Conservation (phyloP, 805 yeast genomes). For the Cyberlindnera suaveolens region DNA sequence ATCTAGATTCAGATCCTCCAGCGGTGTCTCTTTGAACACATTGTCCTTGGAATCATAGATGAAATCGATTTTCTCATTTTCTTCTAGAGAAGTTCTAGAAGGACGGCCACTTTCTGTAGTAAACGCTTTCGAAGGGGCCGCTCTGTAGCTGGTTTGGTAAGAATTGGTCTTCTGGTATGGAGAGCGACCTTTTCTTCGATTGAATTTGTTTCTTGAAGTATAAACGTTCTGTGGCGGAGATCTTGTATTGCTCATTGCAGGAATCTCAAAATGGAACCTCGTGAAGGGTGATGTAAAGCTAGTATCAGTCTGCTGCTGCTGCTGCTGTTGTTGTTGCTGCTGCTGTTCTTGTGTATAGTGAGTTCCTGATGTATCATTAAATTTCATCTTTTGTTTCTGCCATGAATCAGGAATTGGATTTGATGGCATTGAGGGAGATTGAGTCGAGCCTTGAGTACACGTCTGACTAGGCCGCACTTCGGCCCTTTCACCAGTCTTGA, state of each 20-base stretch:
- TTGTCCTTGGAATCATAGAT: neutral
- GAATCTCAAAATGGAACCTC: too few relatives aligned
- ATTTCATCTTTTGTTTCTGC: slow-evolving; percentile 6
- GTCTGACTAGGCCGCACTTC: neutral
- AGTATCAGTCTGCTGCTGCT: neutral
- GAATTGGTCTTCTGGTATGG: too few relatives aligned
- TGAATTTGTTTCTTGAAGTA: too few relatives aligned
- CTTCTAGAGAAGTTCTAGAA: slow-evolving; percentile 6
- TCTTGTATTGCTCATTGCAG: too few relatives aligned
- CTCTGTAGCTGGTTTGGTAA: too few relatives aligned
- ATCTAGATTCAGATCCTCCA: neutral
- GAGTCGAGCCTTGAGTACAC: neutral
- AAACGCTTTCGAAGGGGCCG: too few relatives aligned
- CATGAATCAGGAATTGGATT: slow-evolving; percentile 6
- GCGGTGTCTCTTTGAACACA: neutral
- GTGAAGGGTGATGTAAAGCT: neutral
- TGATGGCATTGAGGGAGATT: neutral
- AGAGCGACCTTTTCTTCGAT: too few relatives aligned
- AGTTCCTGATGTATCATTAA: neutral
- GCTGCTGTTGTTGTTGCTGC: neutral
- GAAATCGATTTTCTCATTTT: slow-evolving; percentile 3
- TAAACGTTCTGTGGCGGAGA: too few relatives aligned
- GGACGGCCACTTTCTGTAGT: slow-evolving; percentile 14
- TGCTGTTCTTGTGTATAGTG: neutral
- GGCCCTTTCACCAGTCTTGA: neutral